Evolutionary conservation across 768 basidiomycete genomes (phyloP).

Genomic region (Naganishia antarctica): DNA sequence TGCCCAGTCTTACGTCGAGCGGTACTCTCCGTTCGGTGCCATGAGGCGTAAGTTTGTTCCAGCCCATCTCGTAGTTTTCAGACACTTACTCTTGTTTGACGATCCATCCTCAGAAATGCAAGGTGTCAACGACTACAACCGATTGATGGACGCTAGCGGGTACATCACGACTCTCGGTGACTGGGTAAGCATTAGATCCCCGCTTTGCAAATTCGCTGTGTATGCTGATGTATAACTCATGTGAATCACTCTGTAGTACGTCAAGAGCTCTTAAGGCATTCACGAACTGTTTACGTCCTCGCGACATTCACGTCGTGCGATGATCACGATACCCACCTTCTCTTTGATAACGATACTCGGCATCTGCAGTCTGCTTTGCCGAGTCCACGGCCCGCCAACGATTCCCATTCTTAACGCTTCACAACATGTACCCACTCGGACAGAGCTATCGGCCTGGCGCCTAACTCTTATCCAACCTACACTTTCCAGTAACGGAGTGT

Average conservation of each 20-base stretch:
- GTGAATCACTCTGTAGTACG: neutral
- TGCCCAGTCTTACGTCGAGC: constrained; percentile 39
- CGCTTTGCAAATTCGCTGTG: too few relatives aligned
- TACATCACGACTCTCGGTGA: constrained; percentile 43
- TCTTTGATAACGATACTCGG: neutral
- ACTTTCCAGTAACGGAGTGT: neutral
- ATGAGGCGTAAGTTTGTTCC: constrained; percentile 33
- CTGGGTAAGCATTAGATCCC: constrained; percentile 37
- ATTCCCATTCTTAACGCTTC: neutral
- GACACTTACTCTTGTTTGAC: neutral
- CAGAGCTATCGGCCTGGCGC: neutral
- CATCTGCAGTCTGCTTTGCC: too few relatives aligned
- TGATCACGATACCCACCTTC: neutral
- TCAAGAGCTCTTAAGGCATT: neutral
- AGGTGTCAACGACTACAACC: constrained; percentile 47
- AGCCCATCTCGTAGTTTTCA: too few relatives aligned
- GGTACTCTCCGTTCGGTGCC: constrained; percentile 46
- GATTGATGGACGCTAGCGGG: constrained; percentile 45
- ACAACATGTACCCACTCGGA: neutral
- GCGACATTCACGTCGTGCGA: too few relatives aligned
- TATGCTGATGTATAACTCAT: too few relatives aligned
- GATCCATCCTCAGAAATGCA: constrained; percentile 37
- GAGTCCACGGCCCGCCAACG: neutral
- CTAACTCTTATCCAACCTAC: neutral
- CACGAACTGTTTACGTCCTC: too few relatives aligned